Conservation (phyloP, 768 basidiomycete species). For the Tylopilus felleus region DNA sequence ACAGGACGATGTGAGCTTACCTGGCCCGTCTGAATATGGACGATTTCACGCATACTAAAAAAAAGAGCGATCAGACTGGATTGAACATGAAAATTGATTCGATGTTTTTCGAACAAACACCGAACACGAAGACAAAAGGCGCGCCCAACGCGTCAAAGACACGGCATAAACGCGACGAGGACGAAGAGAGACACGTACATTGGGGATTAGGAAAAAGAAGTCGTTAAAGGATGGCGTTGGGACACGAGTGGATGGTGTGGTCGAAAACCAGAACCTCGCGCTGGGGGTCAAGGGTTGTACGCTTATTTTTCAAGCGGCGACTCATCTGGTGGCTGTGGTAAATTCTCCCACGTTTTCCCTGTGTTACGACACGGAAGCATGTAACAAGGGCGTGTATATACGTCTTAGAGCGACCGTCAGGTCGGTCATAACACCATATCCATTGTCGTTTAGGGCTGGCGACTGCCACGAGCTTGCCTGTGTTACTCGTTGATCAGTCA, state of each 20-base stretch:
- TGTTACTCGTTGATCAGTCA: neutral
- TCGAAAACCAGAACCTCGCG: constrained; percentile 32
- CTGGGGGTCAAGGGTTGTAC: constrained; percentile 39
- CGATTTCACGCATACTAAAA: constrained; percentile 96
- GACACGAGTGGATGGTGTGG: constrained; percentile 34
- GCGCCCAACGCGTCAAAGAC: constrained; percentile 29
- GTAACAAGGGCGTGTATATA: neutral
- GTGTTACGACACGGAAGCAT: constrained; percentile 8
- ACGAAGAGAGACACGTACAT: constrained; percentile 31
- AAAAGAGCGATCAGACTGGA: constrained; percentile 26
- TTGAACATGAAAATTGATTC: constrained; percentile 14
- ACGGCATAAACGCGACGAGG: constrained; percentile 18
- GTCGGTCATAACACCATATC: no score
- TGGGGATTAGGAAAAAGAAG: constrained; percentile 19
- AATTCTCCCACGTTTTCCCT: constrained; percentile 16
- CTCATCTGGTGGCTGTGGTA: constrained; percentile 24
- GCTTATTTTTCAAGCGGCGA: constrained; percentile 38
- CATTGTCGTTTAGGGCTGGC: neutral
- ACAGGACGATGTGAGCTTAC: constrained; percentile 39
- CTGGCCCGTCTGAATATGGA: constrained; percentile 99
- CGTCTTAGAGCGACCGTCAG: neutral
- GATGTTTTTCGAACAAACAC: constrained; percentile 19
- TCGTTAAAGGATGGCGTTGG: constrained; percentile 32
- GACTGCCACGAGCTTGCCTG: neutral
- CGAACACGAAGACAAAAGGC: constrained; percentile 18